Evolutionary conservation across 176 grass and related monocot species (phyloP), one percentile per base, ranked within the genome.

Genomic region (Triticum monococcum): DNA sequence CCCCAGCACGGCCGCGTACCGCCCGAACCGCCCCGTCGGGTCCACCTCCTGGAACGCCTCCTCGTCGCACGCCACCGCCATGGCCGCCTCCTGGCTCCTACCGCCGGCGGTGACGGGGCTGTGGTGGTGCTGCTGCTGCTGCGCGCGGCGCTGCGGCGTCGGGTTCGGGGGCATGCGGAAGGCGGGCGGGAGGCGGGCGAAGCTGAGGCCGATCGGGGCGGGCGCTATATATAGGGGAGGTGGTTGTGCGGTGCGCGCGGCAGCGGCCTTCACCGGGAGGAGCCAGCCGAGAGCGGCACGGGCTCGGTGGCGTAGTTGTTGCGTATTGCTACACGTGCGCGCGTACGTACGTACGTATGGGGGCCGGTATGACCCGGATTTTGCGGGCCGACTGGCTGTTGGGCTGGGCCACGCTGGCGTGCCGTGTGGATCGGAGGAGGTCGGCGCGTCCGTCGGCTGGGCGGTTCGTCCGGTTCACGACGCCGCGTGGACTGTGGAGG

Each of bases 11-110:
- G 95, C 90, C 9, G 89, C 73, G 90, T 98, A 98, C 16, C 96
- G 94, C 50, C 96, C 96, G 62, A 86, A 98, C 33, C 96, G 88
- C 12, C 94, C 94, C 31, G 92, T 96, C 24, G 96, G 94, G 64
- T 98, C 97, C 61, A 99, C 28, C 86, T 98, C 96, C 90, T 91
- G 93, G 89, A 98, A 98, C 43, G 88, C 83, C 89, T 98, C 96
- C 79, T 79, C 89, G 1, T 87, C 91, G 63, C 65, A 52, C 81
- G 88, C 77, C 76, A 16, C 46, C 36, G 81, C 70, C 56, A 59
- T 59, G 56, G 6, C 25, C 31, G 14, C 14, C n/a, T 74, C 41
- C n/a, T 20, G 30, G 22, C 61, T 22, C 60, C 36, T 13, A 18
- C 12, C 40, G 48, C 10, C 4, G 37, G 1, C 40, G 40, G 12